Conservation (phyloP, 306 rosid genomes). For the Chamaecrista fasciculata region DNA sequence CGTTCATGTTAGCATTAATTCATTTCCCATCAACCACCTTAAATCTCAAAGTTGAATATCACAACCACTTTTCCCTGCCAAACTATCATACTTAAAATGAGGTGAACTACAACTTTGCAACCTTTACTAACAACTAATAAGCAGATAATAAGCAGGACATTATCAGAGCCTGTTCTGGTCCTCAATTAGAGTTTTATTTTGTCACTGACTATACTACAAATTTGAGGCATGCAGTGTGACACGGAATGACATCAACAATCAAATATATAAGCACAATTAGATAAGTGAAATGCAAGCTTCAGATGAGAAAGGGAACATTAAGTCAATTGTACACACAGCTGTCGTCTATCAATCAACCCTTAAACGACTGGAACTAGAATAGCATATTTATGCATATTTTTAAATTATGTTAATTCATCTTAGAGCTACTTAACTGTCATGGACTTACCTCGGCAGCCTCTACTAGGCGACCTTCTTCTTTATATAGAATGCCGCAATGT, state of each 20-base stretch:
- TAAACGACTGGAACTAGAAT: not conserved
- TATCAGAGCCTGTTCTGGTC: not conserved
- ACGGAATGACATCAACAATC: conserved; percentile 14
- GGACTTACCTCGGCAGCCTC: conserved; percentile 90
- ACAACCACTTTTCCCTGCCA: not conserved
- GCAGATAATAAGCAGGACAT: not conserved
- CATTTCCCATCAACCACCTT: not conserved
- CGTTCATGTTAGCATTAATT: not conserved
- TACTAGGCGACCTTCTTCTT: conserved; percentile 84
- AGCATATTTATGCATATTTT: not conserved
- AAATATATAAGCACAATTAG: conserved; percentile 1
- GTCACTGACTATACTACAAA: conserved; percentile 7
- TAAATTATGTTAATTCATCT: not conserved
- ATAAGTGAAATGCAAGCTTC: conserved; percentile 6
- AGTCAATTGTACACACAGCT: not conserved
- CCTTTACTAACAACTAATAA: not conserved
- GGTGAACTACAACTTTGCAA: too few species aligned
- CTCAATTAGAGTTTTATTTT: not conserved
- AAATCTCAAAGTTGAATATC: not conserved
- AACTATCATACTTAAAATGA: not conserved
- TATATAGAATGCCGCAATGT: conserved; percentile 82
- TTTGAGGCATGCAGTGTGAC: not conserved
- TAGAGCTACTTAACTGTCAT: conserved; percentile 16
- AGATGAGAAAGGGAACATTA: not conserved
- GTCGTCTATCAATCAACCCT: not conserved